A percentile compares a stretch with the other conserved stretches of the same genome.
phyloP scores from a whole-genome alignment of 1,284 basidiomycete species.

The Puccinia horiana region DNA sequence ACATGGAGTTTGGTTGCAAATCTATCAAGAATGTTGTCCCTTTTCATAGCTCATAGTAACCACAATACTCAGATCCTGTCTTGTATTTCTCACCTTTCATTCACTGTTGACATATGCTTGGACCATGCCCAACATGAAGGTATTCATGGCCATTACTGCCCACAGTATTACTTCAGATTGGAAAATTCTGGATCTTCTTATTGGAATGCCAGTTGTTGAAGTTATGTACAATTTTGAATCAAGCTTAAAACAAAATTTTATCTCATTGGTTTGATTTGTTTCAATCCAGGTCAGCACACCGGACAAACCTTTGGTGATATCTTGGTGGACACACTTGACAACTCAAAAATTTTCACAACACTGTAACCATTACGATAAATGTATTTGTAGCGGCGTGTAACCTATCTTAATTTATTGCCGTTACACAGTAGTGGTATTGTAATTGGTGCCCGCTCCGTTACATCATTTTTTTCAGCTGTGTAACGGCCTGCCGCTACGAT shows the following conservation, averaged over 20 bases:
- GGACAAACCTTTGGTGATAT: not conserved
- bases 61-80: not conserved
- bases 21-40: not conserved
- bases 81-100: not conserved
- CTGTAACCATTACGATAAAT: too few relatives aligned
- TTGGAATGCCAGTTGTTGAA: not conserved
- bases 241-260: too few relatives aligned
- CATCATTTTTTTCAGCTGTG: too few relatives aligned
- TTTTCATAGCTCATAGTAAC: not conserved
- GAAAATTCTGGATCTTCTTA: not conserved
- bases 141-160: constrained; percentile 25
- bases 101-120: not conserved
- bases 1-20: not conserved
- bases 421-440: too few relatives aligned
- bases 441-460: too few relatives aligned
- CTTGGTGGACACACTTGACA: not conserved
- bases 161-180: constrained; percentile 18
- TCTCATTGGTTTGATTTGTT: too few relatives aligned
- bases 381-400: too few relatives aligned
- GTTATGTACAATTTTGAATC: constrained; percentile 15
- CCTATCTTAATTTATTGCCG: too few relatives aligned
- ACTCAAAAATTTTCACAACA: too few relatives aligned
- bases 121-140: not conserved
- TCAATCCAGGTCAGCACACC: not conserved
- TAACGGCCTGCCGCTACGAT: too few relatives aligned